Evolutionary conservation across 768 basidiomycete species (phyloP).

Genomic region (Strobilomyces echinocephalus): DNA sequence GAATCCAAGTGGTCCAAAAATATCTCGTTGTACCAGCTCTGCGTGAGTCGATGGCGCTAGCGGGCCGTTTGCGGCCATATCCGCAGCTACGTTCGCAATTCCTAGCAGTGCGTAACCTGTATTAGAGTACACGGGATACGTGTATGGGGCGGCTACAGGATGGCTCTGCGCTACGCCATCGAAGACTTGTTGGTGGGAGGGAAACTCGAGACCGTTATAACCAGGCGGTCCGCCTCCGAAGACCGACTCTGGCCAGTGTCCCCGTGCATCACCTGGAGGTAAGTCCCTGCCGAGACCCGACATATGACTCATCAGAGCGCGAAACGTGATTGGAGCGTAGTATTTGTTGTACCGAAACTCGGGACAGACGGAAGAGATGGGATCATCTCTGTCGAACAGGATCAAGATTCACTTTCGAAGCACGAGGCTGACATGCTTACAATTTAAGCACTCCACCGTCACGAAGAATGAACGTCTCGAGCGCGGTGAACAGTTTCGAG

Average conservation of each 20-base stretch:
- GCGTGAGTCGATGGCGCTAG: slow-evolving; percentile 33
- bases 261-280: slow-evolving; percentile 30
- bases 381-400: slow-evolving; percentile 39
- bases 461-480: slow-evolving; percentile 46
- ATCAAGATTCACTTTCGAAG: background rate
- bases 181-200: slow-evolving; percentile 31
- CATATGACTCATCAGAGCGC: slow-evolving; percentile 41
- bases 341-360: slow-evolving; percentile 20
- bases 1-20: slow-evolving; percentile 45
- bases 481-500: slow-evolving; percentile 46
- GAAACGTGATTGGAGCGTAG: slow-evolving; percentile 34
- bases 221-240: slow-evolving; percentile 26
- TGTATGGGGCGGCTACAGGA: slow-evolving; percentile 40
- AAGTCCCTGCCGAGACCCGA: slow-evolving; percentile 31
- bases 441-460: slow-evolving; percentile 40
- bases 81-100: slow-evolving; percentile 33
- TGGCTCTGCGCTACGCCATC: slow-evolving; percentile 35
- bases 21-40: slow-evolving; percentile 43
- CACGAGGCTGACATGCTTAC: slow-evolving; percentile 18
- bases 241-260: slow-evolving; percentile 39
- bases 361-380: slow-evolving; percentile 33
- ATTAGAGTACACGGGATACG: slow-evolving; percentile 41
- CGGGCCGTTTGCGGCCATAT: slow-evolving; percentile 12
- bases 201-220: slow-evolving; percentile 29
- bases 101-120: slow-evolving; percentile 35